A percentile compares a stretch with the other conserved stretches of the same genome.
Conservation (phyloP, 108 stramenopile species). For the Cyclostephanos invisitatus region DNA sequence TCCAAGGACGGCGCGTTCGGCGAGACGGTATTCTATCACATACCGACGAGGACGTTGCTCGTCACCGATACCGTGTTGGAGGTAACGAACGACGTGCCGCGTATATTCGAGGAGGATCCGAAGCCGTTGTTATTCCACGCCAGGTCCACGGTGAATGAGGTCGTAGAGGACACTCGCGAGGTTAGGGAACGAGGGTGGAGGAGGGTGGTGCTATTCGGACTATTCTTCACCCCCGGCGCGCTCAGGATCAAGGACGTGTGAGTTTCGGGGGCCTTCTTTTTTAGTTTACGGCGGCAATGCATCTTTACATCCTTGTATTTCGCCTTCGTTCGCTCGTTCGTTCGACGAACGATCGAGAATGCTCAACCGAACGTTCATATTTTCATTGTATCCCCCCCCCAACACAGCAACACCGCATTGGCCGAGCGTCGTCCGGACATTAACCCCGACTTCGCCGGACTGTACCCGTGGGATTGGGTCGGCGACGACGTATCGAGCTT, state of each 20-base stretch:
- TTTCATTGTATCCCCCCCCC: no score
- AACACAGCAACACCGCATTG: slow-evolving; percentile 58
- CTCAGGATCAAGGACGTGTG: slow-evolving; percentile 74
- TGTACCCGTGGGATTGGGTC: slow-evolving; percentile 91
- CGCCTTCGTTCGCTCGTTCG: no score
- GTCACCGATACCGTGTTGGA: slow-evolving; percentile 89
- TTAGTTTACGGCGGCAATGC: no score
- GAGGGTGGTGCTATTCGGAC: slow-evolving; percentile 83
- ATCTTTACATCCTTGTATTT: no score
- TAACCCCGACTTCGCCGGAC: slow-evolving; percentile 77
- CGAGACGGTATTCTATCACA: slow-evolving; percentile 93
- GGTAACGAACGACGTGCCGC: slow-evolving; percentile 84
- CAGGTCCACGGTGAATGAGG: slow-evolving; percentile 76
- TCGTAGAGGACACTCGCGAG: slow-evolving; percentile 81
- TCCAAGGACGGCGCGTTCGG: slow-evolving; percentile 91
- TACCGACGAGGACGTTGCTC: slow-evolving; percentile 78
- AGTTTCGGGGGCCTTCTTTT: slow-evolving; percentile 5
- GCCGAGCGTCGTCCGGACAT: slow-evolving; percentile 81
- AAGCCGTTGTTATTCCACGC: slow-evolving; percentile 91
- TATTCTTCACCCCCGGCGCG: slow-evolving; percentile 87
- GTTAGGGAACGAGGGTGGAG: slow-evolving; percentile 87
- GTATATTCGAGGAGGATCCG: slow-evolving; percentile 83
- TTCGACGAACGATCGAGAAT: no score
- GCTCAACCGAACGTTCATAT: no score
- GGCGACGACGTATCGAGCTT: slow-evolving; percentile 79